Evolutionary conservation across 495 filamentous ascomycete genomes (phyloP), one percentile per base, ranked within the genome.

Genomic region (Penicillium subrubescens): DNA sequence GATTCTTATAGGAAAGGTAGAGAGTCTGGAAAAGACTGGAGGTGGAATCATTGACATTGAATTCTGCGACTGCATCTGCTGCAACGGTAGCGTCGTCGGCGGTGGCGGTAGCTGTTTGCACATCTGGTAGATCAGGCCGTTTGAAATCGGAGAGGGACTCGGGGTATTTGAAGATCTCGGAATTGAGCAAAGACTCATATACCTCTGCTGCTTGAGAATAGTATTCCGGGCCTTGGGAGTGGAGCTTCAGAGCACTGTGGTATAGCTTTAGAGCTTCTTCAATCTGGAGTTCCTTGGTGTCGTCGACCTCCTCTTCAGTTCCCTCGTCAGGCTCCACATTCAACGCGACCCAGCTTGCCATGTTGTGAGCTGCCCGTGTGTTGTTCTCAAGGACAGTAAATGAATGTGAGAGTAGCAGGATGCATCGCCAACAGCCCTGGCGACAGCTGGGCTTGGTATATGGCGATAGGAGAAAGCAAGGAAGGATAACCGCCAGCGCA

Each of bases 181-280:
- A 97, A 53, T 89, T 80, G 69, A 98, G 93, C 21, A 99, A 87
- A 34, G 85, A 85, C 50, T 89, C 83, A 74, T 98, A 99, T 43
- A 96, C 94, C 53, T 89, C 87, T 25, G 86, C 82, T 12, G 95
- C 94, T 73, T 94, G 86, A 31, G 86, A 72, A 72, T 89, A 96
- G 68, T 85, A 90, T 3, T 75, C 75, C 6, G 92, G 89, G 4
- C 95, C 93, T 77, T 95, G 92, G 5, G 93, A 89, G 70, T 99
- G 96, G 64, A 93, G 87, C 74, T 94, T 97, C 31, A 99, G 80
- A 25, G 95, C 95, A 60, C 83, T 89, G 73, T 97, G 93, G 74
- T 98, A 99, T 31, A 94, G 87, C 79, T 97, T 98, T 63, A 99
- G 79, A 31, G 95, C 93, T 76, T 99, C 95, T 74, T 99, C 95